phyloP scores from a whole-genome alignment of 108 stramenopile species.

The Discostella stelligeroides region DNA sequence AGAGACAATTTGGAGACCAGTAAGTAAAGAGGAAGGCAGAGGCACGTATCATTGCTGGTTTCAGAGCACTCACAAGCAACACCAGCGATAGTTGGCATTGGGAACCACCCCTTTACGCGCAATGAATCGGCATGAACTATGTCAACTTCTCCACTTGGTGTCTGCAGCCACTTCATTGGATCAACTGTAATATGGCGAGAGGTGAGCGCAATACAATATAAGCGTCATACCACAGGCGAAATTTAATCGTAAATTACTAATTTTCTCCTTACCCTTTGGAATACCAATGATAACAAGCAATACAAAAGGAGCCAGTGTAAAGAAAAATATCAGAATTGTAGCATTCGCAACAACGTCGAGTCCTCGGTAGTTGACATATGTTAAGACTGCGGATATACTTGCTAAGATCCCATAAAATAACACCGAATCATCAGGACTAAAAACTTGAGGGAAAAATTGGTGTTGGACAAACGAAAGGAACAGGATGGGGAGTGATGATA shows the following conservation, averaged over 20 bases:
- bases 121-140: slow-evolving; percentile 40
- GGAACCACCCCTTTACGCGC: slow-evolving; percentile 33
- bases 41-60: too few species aligned
- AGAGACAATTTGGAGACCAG: too few species aligned
- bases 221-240: too few species aligned
- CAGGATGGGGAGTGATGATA: slow-evolving; percentile 87
- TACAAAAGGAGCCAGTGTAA: slow-evolving; percentile 68
- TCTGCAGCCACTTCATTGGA: slow-evolving; percentile 57
- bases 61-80: slow-evolving; percentile 40
- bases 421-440: slow-evolving; percentile 22
- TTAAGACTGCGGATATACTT: slow-evolving; percentile 14
- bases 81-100: slow-evolving; percentile 28
- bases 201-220: background rate
- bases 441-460: slow-evolving; percentile 49
- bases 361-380: slow-evolving; percentile 59
- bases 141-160: slow-evolving; percentile 32
- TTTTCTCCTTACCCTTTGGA: slow-evolving; percentile 31
- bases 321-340: slow-evolving; percentile 46
- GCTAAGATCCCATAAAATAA: slow-evolving; percentile 20
- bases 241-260: background rate
- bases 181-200: slow-evolving; percentile 42
- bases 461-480: slow-evolving; percentile 79
- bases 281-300: slow-evolving; percentile 59
- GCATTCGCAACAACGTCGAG: slow-evolving; percentile 59
- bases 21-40: too few species aligned